phyloP scores from a whole-genome alignment of 768 basidiomycete genomes.

The Kondoa subrosea region DNA sequence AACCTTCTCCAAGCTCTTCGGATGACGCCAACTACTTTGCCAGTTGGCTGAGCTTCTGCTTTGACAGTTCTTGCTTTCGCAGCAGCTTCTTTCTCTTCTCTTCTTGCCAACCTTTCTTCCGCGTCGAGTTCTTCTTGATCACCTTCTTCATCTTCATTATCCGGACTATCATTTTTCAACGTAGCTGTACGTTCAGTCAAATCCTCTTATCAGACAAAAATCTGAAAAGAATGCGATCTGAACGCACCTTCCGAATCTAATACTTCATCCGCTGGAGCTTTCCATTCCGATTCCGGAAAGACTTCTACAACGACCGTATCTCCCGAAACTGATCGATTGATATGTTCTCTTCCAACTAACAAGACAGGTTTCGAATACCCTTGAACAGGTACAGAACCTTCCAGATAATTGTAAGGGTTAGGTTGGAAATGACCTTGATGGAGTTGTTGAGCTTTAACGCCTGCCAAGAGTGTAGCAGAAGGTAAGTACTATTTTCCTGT shows the following conservation, averaged over 20 bases:
- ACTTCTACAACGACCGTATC: conserved; percentile 83
- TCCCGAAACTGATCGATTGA: conserved; percentile 88
- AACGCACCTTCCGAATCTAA: conserved; percentile 73
- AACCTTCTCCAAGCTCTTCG: conserved; percentile 93
- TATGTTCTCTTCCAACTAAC: conserved; percentile 71
- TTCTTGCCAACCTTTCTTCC: conserved; percentile 35
- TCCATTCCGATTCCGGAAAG: conserved; percentile 77
- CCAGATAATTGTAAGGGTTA: conserved; percentile 87
- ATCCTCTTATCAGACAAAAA: neutral
- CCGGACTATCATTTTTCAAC: conserved; percentile 71
- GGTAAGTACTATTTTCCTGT: conserved; percentile 51
- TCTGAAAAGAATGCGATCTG: neutral
- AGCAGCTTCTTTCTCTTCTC: conserved; percentile 29
- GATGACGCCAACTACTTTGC: conserved; percentile 72
- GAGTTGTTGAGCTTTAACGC: conserved; percentile 64
- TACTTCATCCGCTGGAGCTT: conserved; percentile 75
- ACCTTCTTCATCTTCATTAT: conserved; percentile 46
- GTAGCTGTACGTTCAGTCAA: conserved; percentile 42
- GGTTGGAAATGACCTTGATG: conserved; percentile 91
- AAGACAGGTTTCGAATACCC: conserved; percentile 61
- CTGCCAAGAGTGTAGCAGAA: conserved; percentile 52
- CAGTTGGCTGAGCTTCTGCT: conserved; percentile 67
- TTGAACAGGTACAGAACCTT: conserved; percentile 65
- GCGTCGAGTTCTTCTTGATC: conserved; percentile 35
- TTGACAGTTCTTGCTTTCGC: conserved; percentile 27